Percentiles rank a stretch among this genome's conserved stretches.
Conservation (phyloP, 1,284 basidiomycete genomes). For the Phellinidium pouzarii region DNA sequence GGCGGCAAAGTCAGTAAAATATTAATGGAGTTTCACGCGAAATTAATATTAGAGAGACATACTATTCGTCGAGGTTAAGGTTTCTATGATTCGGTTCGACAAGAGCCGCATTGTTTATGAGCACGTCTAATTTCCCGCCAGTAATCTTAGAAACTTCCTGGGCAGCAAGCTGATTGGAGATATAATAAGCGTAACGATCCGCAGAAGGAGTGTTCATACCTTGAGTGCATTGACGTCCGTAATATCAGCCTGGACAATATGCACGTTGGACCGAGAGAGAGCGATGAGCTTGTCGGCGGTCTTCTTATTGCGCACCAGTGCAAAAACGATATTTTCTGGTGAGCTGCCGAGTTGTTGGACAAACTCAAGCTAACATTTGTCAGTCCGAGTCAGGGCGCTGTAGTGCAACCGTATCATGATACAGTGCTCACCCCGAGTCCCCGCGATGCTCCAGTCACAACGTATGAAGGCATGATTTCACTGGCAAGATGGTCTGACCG, state of each 20-base stretch:
- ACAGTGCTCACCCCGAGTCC: constrained; percentile 27
- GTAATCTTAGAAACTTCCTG: constrained; percentile 25
- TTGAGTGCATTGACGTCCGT: constrained; percentile 25
- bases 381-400: no score
- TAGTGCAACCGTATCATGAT: no score
- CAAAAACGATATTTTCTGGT: constrained; percentile 28
- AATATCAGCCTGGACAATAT: constrained; percentile 30
- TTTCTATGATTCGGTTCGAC: constrained; percentile 5
- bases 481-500: background rate
- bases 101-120: constrained; percentile 31
- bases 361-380: constrained; percentile 31
- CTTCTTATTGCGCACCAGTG: constrained; percentile 27
- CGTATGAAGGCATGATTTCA: constrained; percentile 26
- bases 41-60: constrained; percentile 11
- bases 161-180: constrained; percentile 19
- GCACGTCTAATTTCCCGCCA: constrained; percentile 29
- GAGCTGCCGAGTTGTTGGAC: constrained; percentile 26
- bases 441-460: constrained; percentile 27
- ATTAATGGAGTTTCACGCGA: no score
- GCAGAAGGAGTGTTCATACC: constrained; percentile 14
- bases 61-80: constrained; percentile 21
- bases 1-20: no score
- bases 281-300: constrained; percentile 21
- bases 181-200: background rate
- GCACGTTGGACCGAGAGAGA: constrained; percentile 25